Base-by-base conservation (phyloP, 1,139 yeast species). In the Saccharomyces pastorianus region DNA sequence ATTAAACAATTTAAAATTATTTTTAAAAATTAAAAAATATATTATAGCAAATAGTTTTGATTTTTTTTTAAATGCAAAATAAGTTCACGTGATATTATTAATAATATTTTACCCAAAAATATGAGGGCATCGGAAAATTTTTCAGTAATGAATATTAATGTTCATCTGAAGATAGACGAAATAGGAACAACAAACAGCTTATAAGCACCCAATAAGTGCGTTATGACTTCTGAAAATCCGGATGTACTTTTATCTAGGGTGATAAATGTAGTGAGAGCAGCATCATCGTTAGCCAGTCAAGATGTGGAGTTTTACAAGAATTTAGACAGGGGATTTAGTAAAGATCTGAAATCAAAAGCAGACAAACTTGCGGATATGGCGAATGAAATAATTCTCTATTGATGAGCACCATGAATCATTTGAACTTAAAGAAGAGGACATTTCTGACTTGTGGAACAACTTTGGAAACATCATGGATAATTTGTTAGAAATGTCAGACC, bases 281-380 rank as follows among this genome's bases (percentile, higher is more conserved):
- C 96, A 0, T 75, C 85, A 5, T 81, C 87, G 1, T 72, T 93
- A 48, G 86, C 90, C 2, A 82, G 89, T 0, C 89, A 88, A 59
- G 99, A 93, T 72, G 79, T 90, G 27, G 79, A 78, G 48, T 93
- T 91, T 64, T 82, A 83, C 71, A 78, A 78, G 53, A 81, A 90
- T 48, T 69, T 90, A n/a, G 95, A 89, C 64, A 64, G 75, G 1
- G 65, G 70, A 0, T 67, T 87, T 29, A 73, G 79, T 5, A 56
- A 62, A 1, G 67, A 76, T 20, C 73, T 83, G 26, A 77, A 78
- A 32, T 62, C 64, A 1, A 69, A 81, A 2, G 76, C 84, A 1
- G 61, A 65, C 5, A 70, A 75, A 32, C 64, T 90, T 14, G 69
- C 85, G 48, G 73, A 69, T 4, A 64, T 85, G 49, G 77, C 85